Percentiles rank a stretch among this genome's conserved stretches.
Evolutionary conservation across 1,284 basidiomycete genomes (phyloP).

Genomic region (Heterobasidion annosum): DNA sequence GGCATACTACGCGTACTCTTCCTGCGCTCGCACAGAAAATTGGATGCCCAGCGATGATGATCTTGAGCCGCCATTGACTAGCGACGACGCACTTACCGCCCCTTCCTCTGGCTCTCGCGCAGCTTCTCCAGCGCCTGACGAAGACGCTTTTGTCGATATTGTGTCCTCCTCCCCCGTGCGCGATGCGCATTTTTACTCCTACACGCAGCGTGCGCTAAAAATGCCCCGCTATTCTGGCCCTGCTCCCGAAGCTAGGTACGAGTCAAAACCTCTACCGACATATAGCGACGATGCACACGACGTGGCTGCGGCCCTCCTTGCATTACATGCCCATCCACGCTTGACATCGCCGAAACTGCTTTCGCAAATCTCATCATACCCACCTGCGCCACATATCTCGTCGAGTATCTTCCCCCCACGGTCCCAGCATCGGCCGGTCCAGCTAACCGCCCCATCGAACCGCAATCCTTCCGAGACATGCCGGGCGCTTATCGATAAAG

Average conservation of each 20-base stretch:
- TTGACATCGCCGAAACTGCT: not conserved
- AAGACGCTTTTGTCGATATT: not conserved
- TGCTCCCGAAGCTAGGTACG: too few relatives aligned
- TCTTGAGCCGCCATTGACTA: constrained; percentile 10
- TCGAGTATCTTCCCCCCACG: not conserved
- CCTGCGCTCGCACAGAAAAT: constrained; percentile 7
- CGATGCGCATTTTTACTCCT: not conserved
- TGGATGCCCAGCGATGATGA: constrained; percentile 9
- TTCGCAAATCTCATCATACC: not conserved
- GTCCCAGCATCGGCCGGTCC: not conserved
- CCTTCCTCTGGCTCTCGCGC: constrained; percentile 9
- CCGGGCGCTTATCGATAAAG: not conserved
- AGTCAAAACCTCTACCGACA: not conserved
- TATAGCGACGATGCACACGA: constrained; percentile 5
- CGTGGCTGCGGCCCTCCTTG: constrained; percentile 9
- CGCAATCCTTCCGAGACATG: not conserved
- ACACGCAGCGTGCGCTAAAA: not conserved
- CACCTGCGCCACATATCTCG: not conserved
- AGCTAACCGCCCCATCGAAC: not conserved
- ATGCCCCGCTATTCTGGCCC: not conserved
- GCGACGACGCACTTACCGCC: constrained; percentile 12
- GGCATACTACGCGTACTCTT: constrained; percentile 26
- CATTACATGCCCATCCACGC: constrained; percentile 9
- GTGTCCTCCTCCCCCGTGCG: not conserved
- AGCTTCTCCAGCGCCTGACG: constrained; percentile 9